Percentiles rank a stretch among this genome's conserved stretches.
Evolutionary conservation across 441 rosid genomes (phyloP).

Genomic region (Adansonia gregorii): DNA sequence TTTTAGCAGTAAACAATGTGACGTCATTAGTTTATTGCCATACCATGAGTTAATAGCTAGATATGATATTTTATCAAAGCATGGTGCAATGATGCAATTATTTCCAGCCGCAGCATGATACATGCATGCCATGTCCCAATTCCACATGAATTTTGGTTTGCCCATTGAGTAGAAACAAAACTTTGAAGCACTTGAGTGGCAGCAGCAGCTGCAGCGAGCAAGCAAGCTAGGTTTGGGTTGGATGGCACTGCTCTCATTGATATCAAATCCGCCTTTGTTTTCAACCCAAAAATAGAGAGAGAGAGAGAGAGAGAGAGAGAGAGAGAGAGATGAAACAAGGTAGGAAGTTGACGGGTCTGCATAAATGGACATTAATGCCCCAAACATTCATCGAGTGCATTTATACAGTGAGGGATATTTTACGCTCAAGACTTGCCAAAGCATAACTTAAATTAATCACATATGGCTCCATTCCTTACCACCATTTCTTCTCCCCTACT

Average conservation of each 20-base stretch:
- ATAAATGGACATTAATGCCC: background rate
- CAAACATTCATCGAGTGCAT: background rate
- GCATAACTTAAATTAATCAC: no score
- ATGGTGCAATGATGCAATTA: background rate
- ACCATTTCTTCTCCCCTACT: no score
- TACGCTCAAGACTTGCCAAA: no score
- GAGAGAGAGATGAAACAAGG: background rate
- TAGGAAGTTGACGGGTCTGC: background rate
- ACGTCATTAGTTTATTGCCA: no score
- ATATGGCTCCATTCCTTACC: no score
- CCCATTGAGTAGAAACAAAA: background rate
- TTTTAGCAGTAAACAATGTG: no score
- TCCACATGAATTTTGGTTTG: background rate
- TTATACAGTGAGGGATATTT: background rate
- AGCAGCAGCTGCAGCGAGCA: background rate
- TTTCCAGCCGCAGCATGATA: background rate
- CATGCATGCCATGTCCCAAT: slow-evolving; percentile 1
- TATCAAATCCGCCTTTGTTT: background rate
- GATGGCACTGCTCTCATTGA: background rate
- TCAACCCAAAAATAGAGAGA: background rate
- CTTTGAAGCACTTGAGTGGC: background rate
- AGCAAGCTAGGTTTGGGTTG: background rate
- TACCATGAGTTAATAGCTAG: no score
- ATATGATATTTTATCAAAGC: background rate
- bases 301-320: background rate